A percentile compares a stretch with the other conserved stretches of the same genome.
These are phyloP conservation scores for Acephala macrosclerotiorum DNA, from an alignment of 2,329 filamentous ascomycete genomes.

Conservation along the genomic window DNA sequence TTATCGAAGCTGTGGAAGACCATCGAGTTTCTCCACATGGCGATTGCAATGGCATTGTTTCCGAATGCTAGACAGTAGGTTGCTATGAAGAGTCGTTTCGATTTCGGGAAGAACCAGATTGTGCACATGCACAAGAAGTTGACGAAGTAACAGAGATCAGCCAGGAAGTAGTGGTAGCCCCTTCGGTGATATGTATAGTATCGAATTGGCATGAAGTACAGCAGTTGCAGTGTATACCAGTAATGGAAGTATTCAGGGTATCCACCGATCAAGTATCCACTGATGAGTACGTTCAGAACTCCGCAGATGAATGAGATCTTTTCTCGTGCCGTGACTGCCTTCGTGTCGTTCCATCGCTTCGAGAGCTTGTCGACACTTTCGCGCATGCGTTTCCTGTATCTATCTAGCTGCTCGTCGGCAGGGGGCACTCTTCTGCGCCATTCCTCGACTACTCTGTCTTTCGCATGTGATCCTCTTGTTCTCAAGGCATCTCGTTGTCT, in stretches of 20 bases:
- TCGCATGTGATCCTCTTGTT: constrained; percentile 78
- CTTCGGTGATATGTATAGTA: constrained; percentile 90
- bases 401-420: constrained; percentile 90
- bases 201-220: constrained; percentile 97
- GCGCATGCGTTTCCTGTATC: constrained; percentile 88
- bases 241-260: constrained; percentile 86
- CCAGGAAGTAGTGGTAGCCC: constrained; percentile 96
- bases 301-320: constrained; percentile 97
- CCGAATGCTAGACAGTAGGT: constrained; percentile 93
- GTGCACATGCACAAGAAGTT: constrained; percentile 84
- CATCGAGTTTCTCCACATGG: constrained; percentile 98
- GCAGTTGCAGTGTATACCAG: constrained; percentile 88
- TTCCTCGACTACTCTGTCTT: constrained; percentile 89
- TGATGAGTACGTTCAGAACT: constrained; percentile 97
- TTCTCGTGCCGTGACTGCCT: constrained; percentile 86
- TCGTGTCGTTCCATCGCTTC: constrained; percentile 86
- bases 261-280: constrained; percentile 90
- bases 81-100: constrained; percentile 90
- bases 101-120: constrained; percentile 89
- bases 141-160: constrained; percentile 98
- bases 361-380: constrained; percentile 87
- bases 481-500: constrained; percentile 83
- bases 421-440: constrained; percentile 87
- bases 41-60: constrained; percentile 97
- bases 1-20: constrained; percentile 99